A percentile compares a stretch with the other conserved stretches of the same genome.
phyloP scores from a whole-genome alignment of 352 stramenopile species.

The Sclerospora graminicola region DNA sequence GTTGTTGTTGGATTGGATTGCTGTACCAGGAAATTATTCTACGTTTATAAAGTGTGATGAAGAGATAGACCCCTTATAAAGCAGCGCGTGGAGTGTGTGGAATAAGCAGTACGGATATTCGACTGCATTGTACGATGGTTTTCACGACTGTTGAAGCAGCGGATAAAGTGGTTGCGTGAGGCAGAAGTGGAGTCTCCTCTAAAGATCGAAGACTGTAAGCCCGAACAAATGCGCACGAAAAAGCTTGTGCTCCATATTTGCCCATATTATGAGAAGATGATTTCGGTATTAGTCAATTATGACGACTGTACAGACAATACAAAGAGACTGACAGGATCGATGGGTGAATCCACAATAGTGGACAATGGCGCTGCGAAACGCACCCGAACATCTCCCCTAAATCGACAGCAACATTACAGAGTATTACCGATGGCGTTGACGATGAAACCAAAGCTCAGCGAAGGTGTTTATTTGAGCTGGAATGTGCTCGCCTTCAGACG shows the following conservation, averaged over 20 bases:
- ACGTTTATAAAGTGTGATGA: constrained; percentile 16
- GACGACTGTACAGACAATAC: constrained; percentile 8
- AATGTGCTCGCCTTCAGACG: constrained; percentile 35
- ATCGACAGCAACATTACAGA: neutral
- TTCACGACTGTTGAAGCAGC: constrained; percentile 28
- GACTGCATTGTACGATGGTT: constrained; percentile 17
- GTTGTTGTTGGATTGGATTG: constrained; percentile 30
- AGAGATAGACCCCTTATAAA: constrained; percentile 28
- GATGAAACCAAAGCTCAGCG: constrained; percentile 27
- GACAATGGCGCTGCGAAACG: neutral
- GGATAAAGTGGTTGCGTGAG: constrained; percentile 23
- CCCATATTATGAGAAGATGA: constrained; percentile 29
- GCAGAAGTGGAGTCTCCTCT: constrained; percentile 15
- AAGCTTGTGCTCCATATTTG: constrained; percentile 29
- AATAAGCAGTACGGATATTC: constrained; percentile 17
- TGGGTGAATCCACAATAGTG: neutral
- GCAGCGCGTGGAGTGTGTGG: constrained; percentile 15
- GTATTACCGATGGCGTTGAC: neutral
- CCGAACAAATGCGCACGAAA: constrained; percentile 23
- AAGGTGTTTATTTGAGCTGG: constrained; percentile 34
- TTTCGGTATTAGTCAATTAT: constrained; percentile 18
- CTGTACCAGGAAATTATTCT: constrained; percentile 26
- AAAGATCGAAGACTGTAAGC: constrained; percentile 2
- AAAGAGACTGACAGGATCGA: neutral
- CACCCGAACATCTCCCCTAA: neutral